Evolutionary conservation across 2,329 filamentous ascomycete genomes (phyloP), one percentile per base, ranked within the genome.

Genomic region (Sclerotiophoma versabilis): DNA sequence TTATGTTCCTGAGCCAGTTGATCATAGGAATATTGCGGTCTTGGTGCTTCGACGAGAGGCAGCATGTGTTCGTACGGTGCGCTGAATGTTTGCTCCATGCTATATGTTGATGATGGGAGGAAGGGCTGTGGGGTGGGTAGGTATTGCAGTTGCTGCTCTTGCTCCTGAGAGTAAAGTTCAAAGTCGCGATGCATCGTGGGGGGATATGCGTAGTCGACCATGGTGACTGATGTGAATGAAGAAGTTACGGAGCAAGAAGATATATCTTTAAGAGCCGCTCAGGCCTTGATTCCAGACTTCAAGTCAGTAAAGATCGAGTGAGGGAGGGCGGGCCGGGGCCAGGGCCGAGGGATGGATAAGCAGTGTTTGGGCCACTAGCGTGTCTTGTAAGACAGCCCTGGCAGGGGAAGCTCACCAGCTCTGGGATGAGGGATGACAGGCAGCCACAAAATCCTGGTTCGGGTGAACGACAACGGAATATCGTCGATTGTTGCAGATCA

Each of bases 1-100:
- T 77, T 78, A 20, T 73, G 67, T 20, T 66, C 71, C 51, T 74
- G 71, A 14, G 70, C 67, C 26, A 75, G 66, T 48, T 66, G 70
- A 36, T 74, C 69, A 37, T 69, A 73, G 54, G 71, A 63, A 54
- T 70, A 76, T 32, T 78, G 70, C 12, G 64, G 58, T 39, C 66
- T 62, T 34, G 65, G 62, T n/a, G 58, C 47, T 7, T 71, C 71
- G 27, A 67, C 58, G 45, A 77, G 73, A 38, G 71, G 62, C 25
- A 63, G 52, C 63, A 73, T 69, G 41, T 70, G 67, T 53, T 74
- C 74, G 32, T 69, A 75, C n/a, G 70, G 54, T 3, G 66, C 63
- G 51, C 71, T 75, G 62, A 75, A 79, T 20, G 76, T 60, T 23
- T 70, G 69, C 34, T 73, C 69, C 56, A 72, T 68, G 57, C 49